Base-by-base conservation (phyloP, 1,139 yeast species). In the Blastobotrys buckinghamii region DNA sequence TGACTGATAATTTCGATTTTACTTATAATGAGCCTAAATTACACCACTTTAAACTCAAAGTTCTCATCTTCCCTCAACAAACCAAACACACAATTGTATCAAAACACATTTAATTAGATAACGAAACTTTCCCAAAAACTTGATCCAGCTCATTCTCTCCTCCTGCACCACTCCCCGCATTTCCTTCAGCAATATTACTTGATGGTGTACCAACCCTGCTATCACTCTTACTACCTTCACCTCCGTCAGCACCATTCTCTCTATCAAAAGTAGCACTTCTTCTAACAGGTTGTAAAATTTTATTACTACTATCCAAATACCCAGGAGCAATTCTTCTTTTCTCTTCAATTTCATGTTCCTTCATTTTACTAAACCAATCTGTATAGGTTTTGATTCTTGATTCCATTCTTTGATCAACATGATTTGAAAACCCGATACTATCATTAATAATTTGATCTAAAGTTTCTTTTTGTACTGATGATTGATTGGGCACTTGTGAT, bases 251-350 rank as follows among this genome's bases (percentile, higher is more conserved):
- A n/a, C n/a, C n/a, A n/a, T n/a, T n/a, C n/a, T n/a, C n/a, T n/a
- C n/a, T n/a, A n/a, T n/a, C n/a, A n/a, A n/a, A n/a, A n/a, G n/a
- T n/a, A 15, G 40, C 33, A 40, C 38, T 44, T 6, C 36, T 44
- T 29, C 55, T 41, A 2, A 44, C 48, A 24, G 70, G 70, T 46
- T 56, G 59, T 20, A 67, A 56, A 17, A 66, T 54, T 33, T 55
- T 58, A 33, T 57, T 51, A 7, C 52, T 47, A 4, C 63, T 55
- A 41, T 69, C 73, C n/a, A 70, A 60, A 50, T 71, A 73, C 0
- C 77, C 77, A 1, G 77, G 76, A 0, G 76, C 76, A 32, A 71
- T 54, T 36, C 64, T 57, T n/a, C 67, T 60, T 39, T 59, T 58
- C 45, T 65, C 68, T 45, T 57, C 59, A 13, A 60, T 55, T 35